Base-by-base conservation (phyloP, 495 filamentous ascomycete genomes). In the Pseudevernia furfuracea region DNA sequence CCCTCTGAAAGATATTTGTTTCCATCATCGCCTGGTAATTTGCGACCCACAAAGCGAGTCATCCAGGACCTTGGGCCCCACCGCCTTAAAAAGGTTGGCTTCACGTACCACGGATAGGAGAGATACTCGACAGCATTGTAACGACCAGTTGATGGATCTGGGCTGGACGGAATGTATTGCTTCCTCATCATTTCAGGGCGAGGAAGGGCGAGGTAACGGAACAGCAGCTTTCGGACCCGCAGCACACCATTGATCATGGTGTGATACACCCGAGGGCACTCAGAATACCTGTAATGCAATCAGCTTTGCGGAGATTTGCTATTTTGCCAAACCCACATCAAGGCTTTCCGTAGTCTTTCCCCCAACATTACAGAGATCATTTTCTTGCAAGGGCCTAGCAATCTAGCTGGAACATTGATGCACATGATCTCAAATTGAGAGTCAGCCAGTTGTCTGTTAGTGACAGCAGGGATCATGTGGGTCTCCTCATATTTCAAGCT, bases 301-400 rank as follows among this genome's bases (percentile, higher is more conserved):
- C 17, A 53, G 57, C 44, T 41, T 12, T 38, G 23, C 19, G 38
- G 5, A 48, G 4, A 43, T 28, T 23, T 4, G 17, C 34, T 9
- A 36, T 8, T 4, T 15, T 46, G 49, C 19, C 15, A 62, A 34
- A 72, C 79, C 74, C 73, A 86, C 84, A 82, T 68, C 82, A 89
- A 87, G 6, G 86, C 82, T 43, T 73, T 78, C 3, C 87, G 72
- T 59, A 87, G 70, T 12, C 84, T 76, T 28, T 83, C 80, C 39
- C 85, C 85, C 78, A 88, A 81, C 57, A 89, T 73, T 38, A 79
- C 81, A 32, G 76, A 77, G 10, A 85, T 76, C 36, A 81, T 71
- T 37, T 85, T 74, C n/a, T 77, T 59, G 0, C 73, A 81, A 17
- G 81, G 68, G 3, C 75, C 73, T 65, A 80, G 80, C 34, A 82